Evolutionary conservation across 306 rosid genomes (phyloP), one percentile per base, ranked within the genome.

Genomic region (Quercus cerris): DNA sequence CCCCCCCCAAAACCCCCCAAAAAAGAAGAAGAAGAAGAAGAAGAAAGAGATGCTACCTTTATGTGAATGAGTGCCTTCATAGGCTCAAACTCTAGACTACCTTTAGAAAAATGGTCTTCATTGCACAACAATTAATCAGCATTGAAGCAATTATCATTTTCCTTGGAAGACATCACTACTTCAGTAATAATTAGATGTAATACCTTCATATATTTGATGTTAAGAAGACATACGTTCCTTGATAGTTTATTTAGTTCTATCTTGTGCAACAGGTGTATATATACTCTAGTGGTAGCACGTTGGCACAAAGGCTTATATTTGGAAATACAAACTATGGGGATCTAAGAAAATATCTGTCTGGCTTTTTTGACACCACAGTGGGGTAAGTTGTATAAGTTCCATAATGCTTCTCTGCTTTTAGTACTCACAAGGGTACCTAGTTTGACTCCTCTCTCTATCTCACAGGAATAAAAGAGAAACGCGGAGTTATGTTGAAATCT

Each of bases 201-300:
- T 64, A 28, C 18, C 71, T 57, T 70, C 51, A 61, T 59, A 64
- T 76, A 44, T 71, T 35, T 73, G n/a, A 23, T 79, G 72, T 76
- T 69, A 76, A 70, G 56, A 82, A 52, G 72, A 6, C 74, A 56
- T 77, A 72, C 73, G 38, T 25, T 44, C 71, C 31, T 82, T 75
- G 58, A 19, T 30, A 64, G 46, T 30, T 75, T 66, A 35, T 77
- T 49, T 49, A 11, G 25, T 55, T 70, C 28, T 81, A 70, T 75
- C 71, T 76, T 80, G 46, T 76, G 85, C 66, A 49, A 80, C 88
- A 95, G 99, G 96, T 90, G 33, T 95, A 93, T 88, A 93, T 95
- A 77, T 95, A 95, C 89, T 95, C 99, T 6, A 95, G 99, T 75
- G 98, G 99, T 63, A 95, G 99, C 90, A 89, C 98, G 80, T 85